These are phyloP conservation scores for Triadica sebifera DNA, from an alignment of 345 rosid species.

Conservation along the genomic window DNA sequence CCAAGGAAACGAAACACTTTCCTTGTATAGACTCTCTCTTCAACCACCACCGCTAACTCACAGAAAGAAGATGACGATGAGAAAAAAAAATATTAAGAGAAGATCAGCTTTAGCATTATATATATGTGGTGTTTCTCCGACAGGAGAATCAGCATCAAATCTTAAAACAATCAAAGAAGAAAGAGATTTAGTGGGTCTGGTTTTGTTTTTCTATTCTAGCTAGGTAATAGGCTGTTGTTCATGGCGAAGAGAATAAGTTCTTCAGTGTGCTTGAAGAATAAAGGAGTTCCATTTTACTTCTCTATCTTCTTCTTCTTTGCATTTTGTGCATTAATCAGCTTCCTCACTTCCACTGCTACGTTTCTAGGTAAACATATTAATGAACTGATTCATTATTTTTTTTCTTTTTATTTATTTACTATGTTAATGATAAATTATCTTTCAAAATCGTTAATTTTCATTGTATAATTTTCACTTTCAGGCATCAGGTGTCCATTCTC, in stretches of 20 bases:
- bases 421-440: not conserved
- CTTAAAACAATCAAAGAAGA: not conserved
- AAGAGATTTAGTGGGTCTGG: not conserved
- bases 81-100: no score
- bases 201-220: no score
- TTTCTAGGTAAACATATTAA: conserved; percentile 21
- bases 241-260: conserved; percentile 17
- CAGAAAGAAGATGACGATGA: no score
- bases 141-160: not conserved
- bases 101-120: not conserved
- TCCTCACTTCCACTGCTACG: conserved; percentile 7
- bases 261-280: not conserved
- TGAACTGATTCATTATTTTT: not conserved
- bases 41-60: conserved; percentile 40
- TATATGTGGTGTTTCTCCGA: not conserved
- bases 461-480: no score
- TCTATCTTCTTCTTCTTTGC: conserved; percentile 22
- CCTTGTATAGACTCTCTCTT: not conserved
- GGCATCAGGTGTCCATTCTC: conserved; percentile 23
- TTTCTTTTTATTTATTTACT: not conserved
- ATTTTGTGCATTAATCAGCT: no score
- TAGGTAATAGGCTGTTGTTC: no score
- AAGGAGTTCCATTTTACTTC: conserved; percentile 7
- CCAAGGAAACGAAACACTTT: no score
- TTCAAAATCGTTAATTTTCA: not conserved